Evolutionary conservation across 1,284 basidiomycete genomes (phyloP).

Genomic region (Grifola frondosa): DNA sequence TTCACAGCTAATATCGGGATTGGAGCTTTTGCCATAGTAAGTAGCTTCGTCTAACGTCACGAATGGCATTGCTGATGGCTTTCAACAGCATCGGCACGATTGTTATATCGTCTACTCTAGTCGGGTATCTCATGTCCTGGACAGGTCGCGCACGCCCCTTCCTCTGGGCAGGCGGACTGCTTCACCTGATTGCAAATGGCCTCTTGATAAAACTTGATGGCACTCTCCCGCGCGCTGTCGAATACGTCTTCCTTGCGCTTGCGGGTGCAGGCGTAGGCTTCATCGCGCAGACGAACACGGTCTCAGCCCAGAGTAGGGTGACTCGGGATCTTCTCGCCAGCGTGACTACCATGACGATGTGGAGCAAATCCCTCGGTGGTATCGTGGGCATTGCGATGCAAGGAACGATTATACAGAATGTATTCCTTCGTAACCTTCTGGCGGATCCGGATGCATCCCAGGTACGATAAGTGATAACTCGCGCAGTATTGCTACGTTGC

Average conservation of each 20-base stretch:
- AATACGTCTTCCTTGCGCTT: slow-evolving; percentile 10
- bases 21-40: slow-evolving; percentile 13
- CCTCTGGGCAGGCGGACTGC: slow-evolving; percentile 4
- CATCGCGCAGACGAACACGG: slow-evolving; percentile 15
- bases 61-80: neutral
- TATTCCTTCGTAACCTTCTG: slow-evolving; percentile 3
- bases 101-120: slow-evolving; percentile 6
- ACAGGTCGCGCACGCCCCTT: slow-evolving; percentile 10
- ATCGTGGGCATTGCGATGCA: slow-evolving; percentile 14
- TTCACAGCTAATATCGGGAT: slow-evolving; percentile 10
- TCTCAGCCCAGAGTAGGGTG: slow-evolving; percentile 14
- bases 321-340: slow-evolving; percentile 8
- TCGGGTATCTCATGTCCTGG: slow-evolving; percentile 10
- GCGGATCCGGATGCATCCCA: slow-evolving; percentile 5
- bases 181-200: slow-evolving; percentile 10
- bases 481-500: neutral
- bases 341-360: slow-evolving; percentile 17
- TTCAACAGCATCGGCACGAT: slow-evolving; percentile 7
- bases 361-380: slow-evolving; percentile 15
- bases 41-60: neutral
- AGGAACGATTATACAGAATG: slow-evolving; percentile 12
- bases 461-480: slow-evolving; percentile 5
- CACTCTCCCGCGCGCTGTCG: slow-evolving; percentile 8
- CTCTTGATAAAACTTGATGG: slow-evolving; percentile 10
- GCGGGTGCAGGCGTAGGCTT: slow-evolving; percentile 10